These are phyloP conservation scores for Collybiopsis confluens DNA, from an alignment of 768 basidiomycete species.

Conservation along the genomic window DNA sequence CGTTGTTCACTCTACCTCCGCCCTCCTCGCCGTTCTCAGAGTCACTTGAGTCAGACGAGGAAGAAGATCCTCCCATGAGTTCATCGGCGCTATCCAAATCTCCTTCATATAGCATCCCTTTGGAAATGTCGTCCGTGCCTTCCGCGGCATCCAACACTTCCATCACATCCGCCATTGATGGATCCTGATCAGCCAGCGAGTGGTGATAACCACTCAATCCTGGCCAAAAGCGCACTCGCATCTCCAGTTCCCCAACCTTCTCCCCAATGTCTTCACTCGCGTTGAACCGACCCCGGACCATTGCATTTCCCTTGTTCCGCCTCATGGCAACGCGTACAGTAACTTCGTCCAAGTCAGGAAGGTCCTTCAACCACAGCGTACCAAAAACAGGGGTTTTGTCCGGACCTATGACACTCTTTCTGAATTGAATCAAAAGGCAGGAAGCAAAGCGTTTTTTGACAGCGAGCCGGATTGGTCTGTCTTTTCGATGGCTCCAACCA, in stretches of 20 bases:
- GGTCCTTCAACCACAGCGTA: conserved; percentile 40
- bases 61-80: conserved; percentile 11
- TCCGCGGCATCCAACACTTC: conserved; percentile 39
- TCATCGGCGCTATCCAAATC: conserved; percentile 18
- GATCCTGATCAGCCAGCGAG: conserved; percentile 28
- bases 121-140: conserved; percentile 23
- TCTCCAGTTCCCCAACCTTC: conserved; percentile 25
- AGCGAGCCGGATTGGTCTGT: conserved; percentile 29
- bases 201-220: conserved; percentile 42
- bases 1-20: conserved; percentile 18
- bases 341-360: conserved; percentile 31
- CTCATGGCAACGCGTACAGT: not conserved
- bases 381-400: conserved; percentile 33
- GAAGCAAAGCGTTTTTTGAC: conserved; percentile 37
- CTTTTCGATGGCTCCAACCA: conserved; percentile 26
- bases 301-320: conserved; percentile 11
- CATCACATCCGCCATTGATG: conserved; percentile 35
- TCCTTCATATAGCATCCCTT: conserved; percentile 6
- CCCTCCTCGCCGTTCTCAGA: conserved; percentile 15
- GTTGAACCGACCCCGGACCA: conserved; percentile 16
- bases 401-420: conserved; percentile 25
- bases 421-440: conserved; percentile 34
- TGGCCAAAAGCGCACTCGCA: conserved; percentile 35
- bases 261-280: conserved; percentile 19
- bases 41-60: conserved; percentile 14